These are phyloP conservation scores for Fraxinus angustifolia DNA, from an alignment of 305 asterid genomes.

Conservation along the genomic window DNA sequence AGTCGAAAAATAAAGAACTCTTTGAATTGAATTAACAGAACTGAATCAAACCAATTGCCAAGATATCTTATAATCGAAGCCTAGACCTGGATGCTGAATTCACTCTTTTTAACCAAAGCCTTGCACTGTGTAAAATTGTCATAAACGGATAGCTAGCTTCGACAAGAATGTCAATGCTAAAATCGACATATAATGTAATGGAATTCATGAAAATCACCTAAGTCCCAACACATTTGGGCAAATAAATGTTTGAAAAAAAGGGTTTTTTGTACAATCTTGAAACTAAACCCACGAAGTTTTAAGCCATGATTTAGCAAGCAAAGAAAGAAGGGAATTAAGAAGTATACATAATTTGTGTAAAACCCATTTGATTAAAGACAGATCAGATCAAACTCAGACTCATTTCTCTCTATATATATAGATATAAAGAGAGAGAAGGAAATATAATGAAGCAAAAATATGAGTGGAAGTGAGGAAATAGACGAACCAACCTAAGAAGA, in stretches of 20 bases:
- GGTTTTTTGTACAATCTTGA: background rate
- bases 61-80: background rate
- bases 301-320: background rate
- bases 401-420: background rate
- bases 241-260: background rate
- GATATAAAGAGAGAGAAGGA: background rate
- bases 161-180: background rate
- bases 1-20: background rate
- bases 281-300: constrained; percentile 14
- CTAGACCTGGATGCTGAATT: background rate
- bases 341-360: background rate
- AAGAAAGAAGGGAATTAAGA: background rate
- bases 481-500: background rate
- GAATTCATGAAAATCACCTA: background rate
- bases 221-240: background rate
- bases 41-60: background rate
- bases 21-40: background rate
- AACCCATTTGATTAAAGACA: constrained; percentile 13
- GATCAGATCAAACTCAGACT: constrained; percentile 27
- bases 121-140: background rate
- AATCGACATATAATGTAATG: background rate
- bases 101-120: background rate
- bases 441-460: background rate
- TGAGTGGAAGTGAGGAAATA: background rate
- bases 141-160: background rate